Percentiles rank a stretch among this genome's conserved stretches.
Conservation (phyloP, 1,284 basidiomycete species). For the Ganoderma multipileum region DNA sequence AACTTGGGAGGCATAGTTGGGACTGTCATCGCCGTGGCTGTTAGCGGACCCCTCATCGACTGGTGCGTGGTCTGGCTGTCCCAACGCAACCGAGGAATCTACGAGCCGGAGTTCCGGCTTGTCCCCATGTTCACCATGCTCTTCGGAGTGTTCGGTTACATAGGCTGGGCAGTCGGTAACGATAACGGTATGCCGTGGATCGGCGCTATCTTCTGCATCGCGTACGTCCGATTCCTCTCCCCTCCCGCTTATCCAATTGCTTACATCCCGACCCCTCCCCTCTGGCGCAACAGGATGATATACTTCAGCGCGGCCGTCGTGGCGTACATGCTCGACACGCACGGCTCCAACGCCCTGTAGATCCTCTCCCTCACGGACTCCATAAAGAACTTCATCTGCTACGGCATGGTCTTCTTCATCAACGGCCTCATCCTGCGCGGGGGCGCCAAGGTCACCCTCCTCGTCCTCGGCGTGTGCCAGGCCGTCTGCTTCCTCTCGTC, state of each 20-base stretch:
- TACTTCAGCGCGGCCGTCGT: constrained; percentile 53
- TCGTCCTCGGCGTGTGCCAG: constrained; percentile 48
- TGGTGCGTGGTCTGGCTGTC: constrained; percentile 50
- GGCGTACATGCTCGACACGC: constrained; percentile 53
- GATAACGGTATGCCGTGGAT: constrained; percentile 52
- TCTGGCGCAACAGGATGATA: constrained; percentile 32
- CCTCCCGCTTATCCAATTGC: background rate
- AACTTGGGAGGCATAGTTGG: constrained; percentile 52
- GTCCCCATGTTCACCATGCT: constrained; percentile 51
- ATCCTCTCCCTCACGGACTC: constrained; percentile 52
- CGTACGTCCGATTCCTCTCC: constrained; percentile 33
- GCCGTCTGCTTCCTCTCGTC: constrained; percentile 47
- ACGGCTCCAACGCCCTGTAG: constrained; percentile 48
- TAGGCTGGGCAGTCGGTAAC: constrained; percentile 53
- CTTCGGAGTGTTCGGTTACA: constrained; percentile 51
- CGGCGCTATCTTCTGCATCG: constrained; percentile 50
- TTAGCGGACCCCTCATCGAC: constrained; percentile 52
- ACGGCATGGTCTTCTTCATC: constrained; percentile 53
- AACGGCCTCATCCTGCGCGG: constrained; percentile 48
- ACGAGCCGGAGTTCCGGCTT: constrained; percentile 55
- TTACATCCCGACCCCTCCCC: too few relatives aligned
- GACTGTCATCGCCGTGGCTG: constrained; percentile 46
- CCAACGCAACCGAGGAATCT: constrained; percentile 50
- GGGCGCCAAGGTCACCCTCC: constrained; percentile 47
- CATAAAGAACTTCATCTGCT: constrained; percentile 51